Percentiles rank a stretch among this genome's conserved stretches.
phyloP scores from a whole-genome alignment of 495 filamentous ascomycete genomes.

The Penicillium crystallinum region DNA sequence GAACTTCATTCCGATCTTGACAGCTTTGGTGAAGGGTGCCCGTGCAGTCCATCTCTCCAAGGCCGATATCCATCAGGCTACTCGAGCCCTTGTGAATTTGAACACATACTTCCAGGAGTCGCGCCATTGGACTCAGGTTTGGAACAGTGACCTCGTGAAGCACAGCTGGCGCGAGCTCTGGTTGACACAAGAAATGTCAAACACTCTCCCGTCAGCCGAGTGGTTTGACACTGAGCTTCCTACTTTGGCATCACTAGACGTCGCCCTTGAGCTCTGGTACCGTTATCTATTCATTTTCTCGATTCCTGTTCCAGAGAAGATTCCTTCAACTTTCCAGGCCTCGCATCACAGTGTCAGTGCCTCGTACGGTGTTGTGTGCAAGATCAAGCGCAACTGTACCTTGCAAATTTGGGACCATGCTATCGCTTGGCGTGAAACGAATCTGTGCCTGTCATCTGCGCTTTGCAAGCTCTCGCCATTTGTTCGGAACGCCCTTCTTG shows the following conservation, averaged over 20 bases:
- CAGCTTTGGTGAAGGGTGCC: constrained; percentile 54
- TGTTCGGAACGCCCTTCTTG: constrained; percentile 50
- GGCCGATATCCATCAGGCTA: constrained; percentile 50
- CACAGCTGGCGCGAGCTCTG: constrained; percentile 57
- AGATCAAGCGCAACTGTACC: constrained; percentile 55
- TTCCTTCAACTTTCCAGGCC: constrained; percentile 61
- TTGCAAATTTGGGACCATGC: constrained; percentile 67
- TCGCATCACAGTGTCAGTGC: constrained; percentile 62
- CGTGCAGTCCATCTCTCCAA: constrained; percentile 47
- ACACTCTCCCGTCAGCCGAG: constrained; percentile 45
- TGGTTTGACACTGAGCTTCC: constrained; percentile 58
- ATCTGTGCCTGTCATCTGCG: constrained; percentile 55
- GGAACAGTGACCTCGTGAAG: constrained; percentile 58
- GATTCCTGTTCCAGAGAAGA: constrained; percentile 57
- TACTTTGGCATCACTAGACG: constrained; percentile 51
- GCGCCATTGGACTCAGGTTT: constrained; percentile 59
- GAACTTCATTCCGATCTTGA: constrained; percentile 60
- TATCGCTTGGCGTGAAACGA: constrained; percentile 61
- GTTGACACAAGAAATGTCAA: constrained; percentile 53
- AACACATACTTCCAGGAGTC: constrained; percentile 58
- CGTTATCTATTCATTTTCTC: constrained; percentile 67
- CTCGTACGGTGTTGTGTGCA: constrained; percentile 62
- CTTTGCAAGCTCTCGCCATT: constrained; percentile 55
- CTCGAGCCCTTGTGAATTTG: constrained; percentile 54
- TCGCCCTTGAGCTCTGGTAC: constrained; percentile 56